Percentiles rank a stretch among this genome's conserved stretches.
Conservation (phyloP, 1,284 basidiomycete genomes). For the Leccinum fallax region DNA sequence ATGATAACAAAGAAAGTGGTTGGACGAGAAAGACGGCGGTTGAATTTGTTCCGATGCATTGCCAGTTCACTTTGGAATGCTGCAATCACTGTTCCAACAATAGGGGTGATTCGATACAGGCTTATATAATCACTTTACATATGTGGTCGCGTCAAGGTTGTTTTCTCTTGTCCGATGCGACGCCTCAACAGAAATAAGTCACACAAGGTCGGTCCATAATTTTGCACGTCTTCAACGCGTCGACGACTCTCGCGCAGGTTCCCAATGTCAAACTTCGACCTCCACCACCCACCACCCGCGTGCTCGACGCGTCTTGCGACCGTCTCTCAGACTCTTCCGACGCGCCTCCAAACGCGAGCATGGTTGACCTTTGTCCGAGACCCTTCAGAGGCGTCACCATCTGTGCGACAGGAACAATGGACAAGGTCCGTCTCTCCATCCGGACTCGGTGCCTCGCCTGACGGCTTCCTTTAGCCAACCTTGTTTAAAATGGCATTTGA, state of each 20-base stretch:
- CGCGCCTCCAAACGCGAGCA: constrained; percentile 38
- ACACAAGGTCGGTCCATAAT: constrained; percentile 41
- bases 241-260: constrained; percentile 46
- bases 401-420: constrained; percentile 72
- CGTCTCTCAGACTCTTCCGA: constrained; percentile 27
- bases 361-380: constrained; percentile 58
- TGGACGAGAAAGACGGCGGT: not conserved
- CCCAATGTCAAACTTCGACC: constrained; percentile 78
- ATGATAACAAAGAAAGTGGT: not conserved
- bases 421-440: constrained; percentile 53
- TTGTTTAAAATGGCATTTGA: constrained; percentile 74
- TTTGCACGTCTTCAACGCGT: not conserved
- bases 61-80: not conserved
- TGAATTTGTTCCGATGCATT: not conserved
- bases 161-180: constrained; percentile 25
- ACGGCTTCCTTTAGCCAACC: constrained; percentile 45
- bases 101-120: not conserved
- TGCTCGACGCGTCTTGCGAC: constrained; percentile 20
- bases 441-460: not conserved
- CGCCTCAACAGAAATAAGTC: constrained; percentile 42
- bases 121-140: not conserved
- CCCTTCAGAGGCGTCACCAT: constrained; percentile 67
- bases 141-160: not conserved
- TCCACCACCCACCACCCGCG: constrained; percentile 30
- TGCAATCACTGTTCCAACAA: too few relatives aligned